Conservation (phyloP, 164 flowering plant genomes). For the Umbilicus rupestris region DNA sequence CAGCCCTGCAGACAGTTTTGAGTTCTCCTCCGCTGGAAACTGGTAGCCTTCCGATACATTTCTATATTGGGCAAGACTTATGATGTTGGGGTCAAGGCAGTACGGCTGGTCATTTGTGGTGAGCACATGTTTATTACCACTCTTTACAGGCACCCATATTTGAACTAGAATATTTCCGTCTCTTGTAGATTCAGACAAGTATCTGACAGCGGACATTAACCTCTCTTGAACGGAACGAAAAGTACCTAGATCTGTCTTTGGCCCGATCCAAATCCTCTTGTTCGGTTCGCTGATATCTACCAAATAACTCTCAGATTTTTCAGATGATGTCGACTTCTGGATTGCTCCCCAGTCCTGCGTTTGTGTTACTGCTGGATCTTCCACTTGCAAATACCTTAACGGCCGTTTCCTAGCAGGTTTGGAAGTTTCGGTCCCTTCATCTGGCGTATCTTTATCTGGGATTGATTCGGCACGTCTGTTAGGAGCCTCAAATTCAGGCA, state of each 20-base stretch:
- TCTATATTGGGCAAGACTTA: constrained; percentile 43
- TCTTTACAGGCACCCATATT: constrained; percentile 66
- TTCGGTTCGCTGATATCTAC: constrained; percentile 19
- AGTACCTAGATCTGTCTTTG: constrained; percentile 18
- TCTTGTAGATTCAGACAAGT: constrained; percentile 30
- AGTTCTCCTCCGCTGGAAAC: constrained; percentile 53
- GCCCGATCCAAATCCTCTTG: constrained; percentile 33
- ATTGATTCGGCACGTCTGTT: constrained; percentile 9
- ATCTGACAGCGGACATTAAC: constrained; percentile 36
- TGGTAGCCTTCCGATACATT: constrained; percentile 38
- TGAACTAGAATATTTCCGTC: constrained; percentile 55
- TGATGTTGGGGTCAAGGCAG: constrained; percentile 26
- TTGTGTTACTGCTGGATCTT: constrained; percentile 13
- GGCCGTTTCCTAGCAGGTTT: constrained; percentile 9
- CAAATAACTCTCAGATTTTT: constrained; percentile 10
- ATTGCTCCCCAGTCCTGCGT: constrained; percentile 13
- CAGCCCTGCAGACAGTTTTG: constrained; percentile 39
- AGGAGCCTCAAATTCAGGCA: constrained; percentile 10
- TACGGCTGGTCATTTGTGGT: constrained; percentile 55
- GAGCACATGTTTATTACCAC: constrained; percentile 38
- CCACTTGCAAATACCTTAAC: constrained; percentile 8
- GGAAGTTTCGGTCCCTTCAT: constrained; percentile 12
- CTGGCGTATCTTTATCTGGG: constrained; percentile 10
- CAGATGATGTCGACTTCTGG: constrained; percentile 10
- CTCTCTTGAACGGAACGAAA: constrained; percentile 51